Conservation (phyloP, 129 eudicot genomes). For the Glebionis coronaria region DNA sequence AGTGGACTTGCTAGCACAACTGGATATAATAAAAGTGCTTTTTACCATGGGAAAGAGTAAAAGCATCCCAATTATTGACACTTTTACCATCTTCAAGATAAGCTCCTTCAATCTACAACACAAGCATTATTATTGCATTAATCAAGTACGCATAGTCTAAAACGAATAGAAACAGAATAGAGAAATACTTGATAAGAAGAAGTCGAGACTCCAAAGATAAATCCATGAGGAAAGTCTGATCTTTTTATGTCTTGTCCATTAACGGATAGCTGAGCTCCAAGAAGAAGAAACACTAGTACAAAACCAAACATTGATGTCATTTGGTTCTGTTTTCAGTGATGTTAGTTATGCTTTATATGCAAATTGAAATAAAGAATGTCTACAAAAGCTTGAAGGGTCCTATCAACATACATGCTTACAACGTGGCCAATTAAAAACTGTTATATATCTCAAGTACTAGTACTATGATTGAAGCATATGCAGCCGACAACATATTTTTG, state of each 20-base stretch:
- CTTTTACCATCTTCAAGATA: slow-evolving; percentile 64
- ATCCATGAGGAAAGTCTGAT: slow-evolving; percentile 58
- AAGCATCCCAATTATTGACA: slow-evolving; percentile 62
- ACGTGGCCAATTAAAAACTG: too few relatives aligned
- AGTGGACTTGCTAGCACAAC: too few relatives aligned
- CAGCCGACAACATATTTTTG: too few relatives aligned
- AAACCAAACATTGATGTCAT: not conserved
- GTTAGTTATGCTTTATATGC: too few relatives aligned
- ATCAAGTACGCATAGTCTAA: too few relatives aligned
- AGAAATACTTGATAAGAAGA: slow-evolving; percentile 54
- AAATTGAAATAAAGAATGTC: too few relatives aligned
- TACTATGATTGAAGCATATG: too few relatives aligned
- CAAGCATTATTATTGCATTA: not conserved
- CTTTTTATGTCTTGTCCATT: slow-evolving; percentile 29
- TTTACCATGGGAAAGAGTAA: slow-evolving; percentile 37
- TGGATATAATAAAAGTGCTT: not conserved
- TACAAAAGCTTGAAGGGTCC: too few relatives aligned
- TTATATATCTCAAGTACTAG: too few relatives aligned
- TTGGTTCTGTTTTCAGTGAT: too few relatives aligned
- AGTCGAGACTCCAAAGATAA: slow-evolving; percentile 62
- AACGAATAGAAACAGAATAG: not conserved
- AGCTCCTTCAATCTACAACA: slow-evolving; percentile 67
- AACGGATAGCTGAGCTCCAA: slow-evolving; percentile 4
- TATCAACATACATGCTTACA: too few relatives aligned
- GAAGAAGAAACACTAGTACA: not conserved